Conservation (phyloP, 1,284 basidiomycete genomes). For the Kalmanozyma brasiliensis region DNA sequence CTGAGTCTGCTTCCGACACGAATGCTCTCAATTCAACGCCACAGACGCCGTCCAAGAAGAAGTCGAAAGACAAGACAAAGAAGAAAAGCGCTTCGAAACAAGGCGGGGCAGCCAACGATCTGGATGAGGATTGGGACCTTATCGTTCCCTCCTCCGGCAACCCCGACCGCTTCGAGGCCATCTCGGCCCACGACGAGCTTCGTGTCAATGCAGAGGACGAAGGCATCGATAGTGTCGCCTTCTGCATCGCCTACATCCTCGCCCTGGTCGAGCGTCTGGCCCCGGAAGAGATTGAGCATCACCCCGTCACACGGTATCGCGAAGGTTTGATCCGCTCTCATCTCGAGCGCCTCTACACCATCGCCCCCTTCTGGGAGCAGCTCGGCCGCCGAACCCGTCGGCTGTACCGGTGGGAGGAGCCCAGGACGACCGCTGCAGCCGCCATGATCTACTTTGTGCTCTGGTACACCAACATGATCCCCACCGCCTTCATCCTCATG, state of each 20-base stretch:
- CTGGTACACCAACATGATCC: slow-evolving; percentile 66
- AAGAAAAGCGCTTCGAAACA: slow-evolving; percentile 14
- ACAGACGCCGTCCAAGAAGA: slow-evolving; percentile 19
- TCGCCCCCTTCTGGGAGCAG: slow-evolving; percentile 67
- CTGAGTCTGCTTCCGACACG: slow-evolving; percentile 5
- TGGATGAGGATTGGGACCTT: slow-evolving; percentile 50
- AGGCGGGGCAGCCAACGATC: background rate
- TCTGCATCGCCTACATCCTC: slow-evolving; percentile 66
- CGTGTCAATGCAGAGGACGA: slow-evolving; percentile 55
- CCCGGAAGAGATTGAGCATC: slow-evolving; percentile 65
- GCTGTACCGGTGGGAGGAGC: slow-evolving; percentile 51
- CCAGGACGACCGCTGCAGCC: slow-evolving; percentile 54
- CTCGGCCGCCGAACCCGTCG: slow-evolving; percentile 40
- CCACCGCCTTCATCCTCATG: slow-evolving; percentile 61
- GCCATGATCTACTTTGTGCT: slow-evolving; percentile 68
- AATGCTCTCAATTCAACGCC: slow-evolving; percentile 1
- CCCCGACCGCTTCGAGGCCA: background rate
- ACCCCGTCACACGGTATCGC: slow-evolving; percentile 60
- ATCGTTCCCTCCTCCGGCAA: slow-evolving; percentile 35
- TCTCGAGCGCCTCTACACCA: slow-evolving; percentile 65
- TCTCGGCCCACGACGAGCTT: slow-evolving; percentile 38
- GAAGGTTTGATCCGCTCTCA: slow-evolving; percentile 63
- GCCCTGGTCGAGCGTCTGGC: slow-evolving; percentile 63
- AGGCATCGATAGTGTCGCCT: slow-evolving; percentile 62
- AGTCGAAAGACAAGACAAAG: slow-evolving; percentile 21